phyloP scores from a whole-genome alignment of 2,329 filamentous ascomycete genomes.

The Arthroderma sp. region DNA sequence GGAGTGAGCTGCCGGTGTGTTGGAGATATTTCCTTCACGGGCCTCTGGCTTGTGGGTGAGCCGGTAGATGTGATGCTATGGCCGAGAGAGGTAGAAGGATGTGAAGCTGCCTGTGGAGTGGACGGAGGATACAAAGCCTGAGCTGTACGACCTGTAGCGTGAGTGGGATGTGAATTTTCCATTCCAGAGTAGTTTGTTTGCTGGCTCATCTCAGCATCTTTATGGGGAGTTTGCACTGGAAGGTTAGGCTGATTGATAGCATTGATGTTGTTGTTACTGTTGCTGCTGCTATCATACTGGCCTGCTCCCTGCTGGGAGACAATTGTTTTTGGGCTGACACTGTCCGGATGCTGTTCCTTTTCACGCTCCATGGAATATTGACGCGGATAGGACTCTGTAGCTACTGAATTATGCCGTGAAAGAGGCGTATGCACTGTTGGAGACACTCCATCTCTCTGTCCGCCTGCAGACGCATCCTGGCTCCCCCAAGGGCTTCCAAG shows the following conservation, averaged over 20 bases:
- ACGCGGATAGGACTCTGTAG: slow-evolving; percentile 21
- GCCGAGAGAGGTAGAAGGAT: neutral
- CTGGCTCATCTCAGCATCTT: slow-evolving; percentile 1
- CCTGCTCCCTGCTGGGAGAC: slow-evolving; percentile 16
- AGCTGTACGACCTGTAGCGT: neutral
- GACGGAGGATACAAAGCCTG: slow-evolving; percentile 10
- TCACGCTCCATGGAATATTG: slow-evolving; percentile 45
- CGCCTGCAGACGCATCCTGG: slow-evolving; percentile 21
- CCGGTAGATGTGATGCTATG: neutral
- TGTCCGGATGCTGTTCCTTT: slow-evolving; percentile 53
- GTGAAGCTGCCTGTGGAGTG: neutral
- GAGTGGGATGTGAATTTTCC: slow-evolving; percentile 1
- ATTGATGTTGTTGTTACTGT: neutral
- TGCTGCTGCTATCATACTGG: slow-evolving; percentile 12
- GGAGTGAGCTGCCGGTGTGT: neutral
- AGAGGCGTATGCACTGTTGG: slow-evolving; percentile 21
- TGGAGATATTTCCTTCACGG: slow-evolving; percentile 1
- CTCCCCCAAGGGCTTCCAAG: slow-evolving; percentile 22
- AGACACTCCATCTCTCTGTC: slow-evolving; percentile 20
- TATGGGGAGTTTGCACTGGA: neutral
- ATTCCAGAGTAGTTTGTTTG: slow-evolving; percentile 7
- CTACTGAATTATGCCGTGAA: slow-evolving; percentile 34
- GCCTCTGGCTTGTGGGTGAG: slow-evolving; percentile 3
- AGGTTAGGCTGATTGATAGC: neutral
- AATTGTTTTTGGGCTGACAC: slow-evolving; percentile 64